These are phyloP conservation scores for Davidsoniella virescens DNA, from an alignment of 2,329 filamentous ascomycete species.

Conservation along the genomic window DNA sequence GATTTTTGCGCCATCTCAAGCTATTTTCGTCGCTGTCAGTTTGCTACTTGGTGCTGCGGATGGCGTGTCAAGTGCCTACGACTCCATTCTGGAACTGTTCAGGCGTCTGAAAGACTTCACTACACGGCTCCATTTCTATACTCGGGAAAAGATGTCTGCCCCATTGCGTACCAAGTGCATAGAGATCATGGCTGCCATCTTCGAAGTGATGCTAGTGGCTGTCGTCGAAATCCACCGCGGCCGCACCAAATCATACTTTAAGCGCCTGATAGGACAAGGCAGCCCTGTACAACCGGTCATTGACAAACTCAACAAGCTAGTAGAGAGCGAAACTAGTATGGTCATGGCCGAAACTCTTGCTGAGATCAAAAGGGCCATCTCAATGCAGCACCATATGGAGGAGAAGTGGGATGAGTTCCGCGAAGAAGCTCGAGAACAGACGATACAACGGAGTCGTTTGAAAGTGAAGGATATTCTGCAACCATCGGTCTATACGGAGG, in stretches of 20 bases:
- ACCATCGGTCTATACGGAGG: constrained; percentile 28
- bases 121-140: constrained; percentile 25
- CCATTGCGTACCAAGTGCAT: constrained; percentile 25
- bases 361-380: constrained; percentile 23
- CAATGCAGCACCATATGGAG: constrained; percentile 21
- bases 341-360: constrained; percentile 29
- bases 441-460: constrained; percentile 21
- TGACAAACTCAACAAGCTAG: constrained; percentile 25
- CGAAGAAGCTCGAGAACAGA: constrained; percentile 21
- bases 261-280: constrained; percentile 24
- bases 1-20: constrained; percentile 25
- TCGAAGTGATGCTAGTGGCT: constrained; percentile 29
- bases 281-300: constrained; percentile 25
- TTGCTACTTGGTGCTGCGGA: constrained; percentile 29
- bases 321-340: constrained; percentile 25
- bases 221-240: constrained; percentile 26
- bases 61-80: constrained; percentile 28
- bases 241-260: constrained; percentile 26
- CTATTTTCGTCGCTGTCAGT: constrained; percentile 27
- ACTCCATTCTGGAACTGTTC: constrained; percentile 29
- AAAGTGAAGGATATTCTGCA: constrained; percentile 24
- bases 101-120: constrained; percentile 29
- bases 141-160: constrained; percentile 22
- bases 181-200: constrained; percentile 26
- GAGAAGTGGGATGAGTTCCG: constrained; percentile 21